phyloP scores from a whole-genome alignment of 140 eudicot genomes.

The Anethum foeniculum region DNA sequence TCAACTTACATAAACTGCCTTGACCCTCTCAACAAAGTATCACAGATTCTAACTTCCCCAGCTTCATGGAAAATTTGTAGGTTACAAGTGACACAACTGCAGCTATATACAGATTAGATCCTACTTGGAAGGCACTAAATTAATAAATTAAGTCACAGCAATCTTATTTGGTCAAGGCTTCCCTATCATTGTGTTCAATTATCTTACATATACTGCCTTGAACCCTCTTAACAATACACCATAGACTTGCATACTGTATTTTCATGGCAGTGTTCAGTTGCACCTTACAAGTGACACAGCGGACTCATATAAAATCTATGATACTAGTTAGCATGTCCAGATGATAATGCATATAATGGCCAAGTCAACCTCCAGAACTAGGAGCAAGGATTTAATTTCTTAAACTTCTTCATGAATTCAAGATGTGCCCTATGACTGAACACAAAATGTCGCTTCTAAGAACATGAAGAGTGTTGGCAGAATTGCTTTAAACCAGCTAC shows the following conservation, averaged over 20 bases:
- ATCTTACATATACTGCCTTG: background rate
- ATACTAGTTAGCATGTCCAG: background rate
- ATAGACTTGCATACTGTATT: background rate
- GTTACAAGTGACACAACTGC: background rate
- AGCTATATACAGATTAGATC: background rate
- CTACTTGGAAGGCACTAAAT: background rate
- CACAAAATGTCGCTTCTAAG: background rate
- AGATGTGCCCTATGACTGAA: slow-evolving; percentile 3
- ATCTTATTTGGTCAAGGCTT: background rate
- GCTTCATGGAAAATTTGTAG: background rate
- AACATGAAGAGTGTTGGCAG: slow-evolving; percentile 7
- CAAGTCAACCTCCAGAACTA: background rate
- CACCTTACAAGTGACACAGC: slow-evolving; percentile 1
- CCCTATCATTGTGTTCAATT: background rate
- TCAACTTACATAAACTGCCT: background rate
- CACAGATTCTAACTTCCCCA: background rate
- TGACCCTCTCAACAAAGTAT: background rate
- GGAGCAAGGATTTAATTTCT: background rate
- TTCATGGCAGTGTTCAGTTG: background rate
- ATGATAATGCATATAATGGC: background rate
- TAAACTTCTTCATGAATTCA: background rate
- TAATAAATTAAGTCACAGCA: background rate
- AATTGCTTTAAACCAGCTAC: slow-evolving; percentile 1
- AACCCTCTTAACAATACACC: background rate
- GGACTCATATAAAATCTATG: background rate